Percentiles rank a stretch among this genome's conserved stretches.
Conservation (phyloP, 2,329 filamentous ascomycete genomes). For the Phaeosphaeria sp. region DNA sequence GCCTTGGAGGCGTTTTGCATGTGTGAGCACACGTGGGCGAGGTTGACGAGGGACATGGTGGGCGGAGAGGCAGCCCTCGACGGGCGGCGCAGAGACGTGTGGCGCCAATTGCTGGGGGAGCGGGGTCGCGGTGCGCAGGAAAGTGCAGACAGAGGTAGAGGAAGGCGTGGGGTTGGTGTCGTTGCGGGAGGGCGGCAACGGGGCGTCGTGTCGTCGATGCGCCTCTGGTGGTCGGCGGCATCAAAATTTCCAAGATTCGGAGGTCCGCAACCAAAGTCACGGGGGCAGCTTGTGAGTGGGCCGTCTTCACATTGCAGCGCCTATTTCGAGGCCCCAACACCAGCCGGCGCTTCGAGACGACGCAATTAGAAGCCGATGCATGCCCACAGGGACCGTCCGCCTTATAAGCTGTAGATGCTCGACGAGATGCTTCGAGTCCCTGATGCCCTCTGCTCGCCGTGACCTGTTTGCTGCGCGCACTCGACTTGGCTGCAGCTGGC, state of each 20-base stretch:
- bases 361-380: conserved; percentile 41
- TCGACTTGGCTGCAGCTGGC: conserved; percentile 1
- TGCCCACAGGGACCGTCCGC: conserved; percentile 11
- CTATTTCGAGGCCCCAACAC: conserved; percentile 22
- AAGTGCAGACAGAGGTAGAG: neutral
- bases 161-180: neutral
- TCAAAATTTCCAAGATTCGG: conserved; percentile 46
- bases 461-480: conserved; percentile 16
- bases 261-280: conserved; percentile 36
- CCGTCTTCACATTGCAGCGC: conserved; percentile 6
- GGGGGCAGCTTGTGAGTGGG: conserved; percentile 7
- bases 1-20: conserved; percentile 87
- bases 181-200: neutral
- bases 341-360: conserved; percentile 43
- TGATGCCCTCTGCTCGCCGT: conserved; percentile 13
- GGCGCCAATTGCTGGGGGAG: neutral
- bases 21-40: conserved; percentile 85
- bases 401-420: conserved; percentile 4
- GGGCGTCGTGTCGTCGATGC: conserved; percentile 18
- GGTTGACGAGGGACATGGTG: conserved; percentile 74
- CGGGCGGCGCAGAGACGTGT: neutral
- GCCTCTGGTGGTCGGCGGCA: conserved; percentile 5
- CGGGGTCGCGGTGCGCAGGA: conserved; percentile 6
- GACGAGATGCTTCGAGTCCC: conserved; percentile 25
- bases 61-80: conserved; percentile 33